Conservation (phyloP, 495 filamentous ascomycete genomes). For the Aspergillus hancockii region DNA sequence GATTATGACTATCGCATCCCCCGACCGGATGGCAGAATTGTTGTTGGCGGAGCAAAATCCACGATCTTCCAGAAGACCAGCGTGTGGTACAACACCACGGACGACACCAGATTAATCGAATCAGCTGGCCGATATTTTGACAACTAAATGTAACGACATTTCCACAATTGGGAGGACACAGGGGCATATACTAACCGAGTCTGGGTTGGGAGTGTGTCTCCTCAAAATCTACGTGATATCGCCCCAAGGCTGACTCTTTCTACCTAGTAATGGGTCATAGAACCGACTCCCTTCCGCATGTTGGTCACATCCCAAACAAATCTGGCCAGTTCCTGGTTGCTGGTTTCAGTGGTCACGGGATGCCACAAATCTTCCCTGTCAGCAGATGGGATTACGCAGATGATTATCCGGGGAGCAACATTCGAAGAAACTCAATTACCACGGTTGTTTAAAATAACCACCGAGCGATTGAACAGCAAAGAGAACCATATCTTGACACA, state of each 20-base stretch:
- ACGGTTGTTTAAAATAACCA: slow-evolving; percentile 38
- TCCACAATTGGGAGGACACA: slow-evolving; percentile 52
- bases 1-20: slow-evolving; percentile 52
- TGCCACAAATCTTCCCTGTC: slow-evolving; percentile 50
- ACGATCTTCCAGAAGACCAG: slow-evolving; percentile 32
- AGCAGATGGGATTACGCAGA: slow-evolving; percentile 45
- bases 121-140: slow-evolving; percentile 45
- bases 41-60: slow-evolving; percentile 52
- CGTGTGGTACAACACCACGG: slow-evolving; percentile 51
- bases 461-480: slow-evolving; percentile 28
- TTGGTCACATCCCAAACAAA: slow-evolving; percentile 46
- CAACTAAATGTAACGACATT: slow-evolving; percentile 48
- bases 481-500: slow-evolving; percentile 23
- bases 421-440: slow-evolving; percentile 44
- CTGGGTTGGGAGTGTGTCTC: slow-evolving; percentile 53
- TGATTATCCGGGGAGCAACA: slow-evolving; percentile 33
- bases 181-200: slow-evolving; percentile 43
- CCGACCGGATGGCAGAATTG: slow-evolving; percentile 50
- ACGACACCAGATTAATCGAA: slow-evolving; percentile 49
- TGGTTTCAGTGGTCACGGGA: slow-evolving; percentile 53
- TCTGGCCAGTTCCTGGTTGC: slow-evolving; percentile 44
- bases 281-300: slow-evolving; percentile 43
- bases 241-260: slow-evolving; percentile 5
- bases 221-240: not conserved
- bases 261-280: slow-evolving; percentile 41